Conservation (phyloP, 2,329 filamentous ascomycete species). For the Pezicula carpinea region DNA sequence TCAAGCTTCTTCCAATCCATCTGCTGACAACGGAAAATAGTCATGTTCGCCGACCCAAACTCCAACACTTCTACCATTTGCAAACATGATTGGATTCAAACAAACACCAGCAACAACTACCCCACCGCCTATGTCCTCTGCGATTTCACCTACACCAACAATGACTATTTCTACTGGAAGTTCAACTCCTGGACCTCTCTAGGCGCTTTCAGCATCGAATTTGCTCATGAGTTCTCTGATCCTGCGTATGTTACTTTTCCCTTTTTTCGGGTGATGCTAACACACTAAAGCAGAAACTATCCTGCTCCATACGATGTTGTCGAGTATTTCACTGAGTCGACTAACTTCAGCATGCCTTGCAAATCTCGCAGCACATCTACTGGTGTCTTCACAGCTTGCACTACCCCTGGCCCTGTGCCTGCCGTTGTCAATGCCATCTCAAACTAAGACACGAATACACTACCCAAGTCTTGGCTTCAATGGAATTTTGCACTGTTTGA, state of each 20-base stretch:
- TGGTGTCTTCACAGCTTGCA: not conserved
- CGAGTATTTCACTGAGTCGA: slow-evolving; percentile 12
- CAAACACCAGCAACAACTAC: slow-evolving; percentile 8
- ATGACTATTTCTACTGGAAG: slow-evolving; percentile 18
- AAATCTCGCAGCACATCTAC: not conserved
- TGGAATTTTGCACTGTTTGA: not conserved
- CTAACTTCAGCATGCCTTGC: slow-evolving; percentile 3
- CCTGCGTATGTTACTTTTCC: slow-evolving; percentile 13
- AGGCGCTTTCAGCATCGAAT: slow-evolving; percentile 13
- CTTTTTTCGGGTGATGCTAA: slow-evolving; percentile 2
- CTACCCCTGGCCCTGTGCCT: not conserved
- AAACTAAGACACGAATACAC: not conserved
- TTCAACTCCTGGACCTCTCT: slow-evolving; percentile 14
- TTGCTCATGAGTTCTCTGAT: slow-evolving; percentile 20
- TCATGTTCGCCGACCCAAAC: slow-evolving; percentile 25
- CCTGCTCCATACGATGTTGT: slow-evolving; percentile 16
- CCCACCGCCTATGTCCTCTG: slow-evolving; percentile 15
- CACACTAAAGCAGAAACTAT: slow-evolving; percentile 10
- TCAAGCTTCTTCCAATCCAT: not conserved
- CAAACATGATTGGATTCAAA: slow-evolving; percentile 15
- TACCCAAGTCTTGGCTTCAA: too few relatives aligned
- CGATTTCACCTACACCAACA: slow-evolving; percentile 3
- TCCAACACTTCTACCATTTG: slow-evolving; percentile 24
- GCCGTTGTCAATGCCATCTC: not conserved
- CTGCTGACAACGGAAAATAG: slow-evolving; percentile 7